A percentile compares a stretch with the other conserved stretches of the same genome.
Conservation (phyloP, 2,329 filamentous ascomycete species). For the Colletotrichum destructivum region DNA sequence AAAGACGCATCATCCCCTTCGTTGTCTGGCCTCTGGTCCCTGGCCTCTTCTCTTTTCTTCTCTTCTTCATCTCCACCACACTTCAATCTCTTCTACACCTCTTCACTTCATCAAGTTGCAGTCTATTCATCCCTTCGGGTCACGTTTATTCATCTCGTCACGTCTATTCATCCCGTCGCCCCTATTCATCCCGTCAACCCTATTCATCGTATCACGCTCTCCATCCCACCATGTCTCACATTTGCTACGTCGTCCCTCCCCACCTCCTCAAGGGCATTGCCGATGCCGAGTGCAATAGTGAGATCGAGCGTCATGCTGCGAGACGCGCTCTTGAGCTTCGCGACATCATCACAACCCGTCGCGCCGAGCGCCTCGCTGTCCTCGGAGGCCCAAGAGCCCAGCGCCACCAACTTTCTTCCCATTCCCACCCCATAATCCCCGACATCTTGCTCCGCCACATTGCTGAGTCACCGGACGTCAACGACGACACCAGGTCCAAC, state of each 20-base stretch:
- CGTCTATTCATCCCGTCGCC: too few relatives aligned
- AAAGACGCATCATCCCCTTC: background rate
- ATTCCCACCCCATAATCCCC: constrained; percentile 33
- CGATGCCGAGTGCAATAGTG: constrained; percentile 55
- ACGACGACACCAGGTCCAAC: constrained; percentile 54
- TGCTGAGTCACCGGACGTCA: constrained; percentile 47
- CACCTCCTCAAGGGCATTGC: constrained; percentile 62
- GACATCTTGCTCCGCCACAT: constrained; percentile 24
- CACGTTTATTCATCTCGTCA: too few relatives aligned
- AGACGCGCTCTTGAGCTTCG: constrained; percentile 53
- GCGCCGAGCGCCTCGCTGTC: constrained; percentile 54
- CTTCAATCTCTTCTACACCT: too few relatives aligned
- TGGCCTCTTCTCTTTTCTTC: background rate
- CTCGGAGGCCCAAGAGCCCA: constrained; percentile 52
- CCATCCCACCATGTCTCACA: constrained; percentile 22
- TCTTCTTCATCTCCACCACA: too few relatives aligned
- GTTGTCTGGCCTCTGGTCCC: background rate
- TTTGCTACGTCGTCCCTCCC: constrained; percentile 62
- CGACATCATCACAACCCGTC: constrained; percentile 49
- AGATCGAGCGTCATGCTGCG: constrained; percentile 55
- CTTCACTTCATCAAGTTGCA: too few relatives aligned
- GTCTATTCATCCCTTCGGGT: too few relatives aligned
- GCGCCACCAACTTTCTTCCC: constrained; percentile 36
- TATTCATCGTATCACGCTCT: too few relatives aligned
- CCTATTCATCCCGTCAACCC: too few relatives aligned